Evolutionary conservation across 1,284 basidiomycete genomes (phyloP).

Genomic region (Uromyces viciae-fabae): DNA sequence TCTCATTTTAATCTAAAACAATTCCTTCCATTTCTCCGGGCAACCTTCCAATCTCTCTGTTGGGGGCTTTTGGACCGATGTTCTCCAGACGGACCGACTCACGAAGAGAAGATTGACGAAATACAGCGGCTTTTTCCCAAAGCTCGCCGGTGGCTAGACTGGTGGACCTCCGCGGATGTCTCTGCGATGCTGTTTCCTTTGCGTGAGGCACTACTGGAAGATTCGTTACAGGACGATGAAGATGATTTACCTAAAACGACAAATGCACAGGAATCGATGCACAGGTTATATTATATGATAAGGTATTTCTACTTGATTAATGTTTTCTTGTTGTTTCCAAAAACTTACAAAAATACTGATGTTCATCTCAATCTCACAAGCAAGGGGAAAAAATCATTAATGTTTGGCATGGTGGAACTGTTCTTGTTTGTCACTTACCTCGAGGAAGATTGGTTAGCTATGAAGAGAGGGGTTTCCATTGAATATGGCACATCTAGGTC

Average conservation of each 20-base stretch:
- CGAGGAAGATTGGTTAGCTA: background rate
- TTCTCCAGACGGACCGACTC: background rate
- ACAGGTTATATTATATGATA: background rate
- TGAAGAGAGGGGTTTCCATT: background rate
- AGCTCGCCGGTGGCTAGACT: slow-evolving; percentile 1
- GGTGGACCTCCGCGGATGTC: background rate
- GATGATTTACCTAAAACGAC: slow-evolving; percentile 6
- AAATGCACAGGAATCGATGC: slow-evolving; percentile 5
- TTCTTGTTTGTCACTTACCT: background rate
- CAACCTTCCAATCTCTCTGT: background rate
- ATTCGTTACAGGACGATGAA: background rate
- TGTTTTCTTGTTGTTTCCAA: background rate
- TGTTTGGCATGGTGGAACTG: background rate
- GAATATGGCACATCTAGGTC: slow-evolving; percentile 3
- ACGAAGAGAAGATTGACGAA: background rate
- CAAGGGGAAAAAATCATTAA: background rate
- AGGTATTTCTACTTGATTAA: background rate
- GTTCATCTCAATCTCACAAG: background rate
- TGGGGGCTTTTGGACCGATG: too few relatives aligned
- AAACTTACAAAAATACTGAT: background rate
- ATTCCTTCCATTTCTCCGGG: too few relatives aligned
- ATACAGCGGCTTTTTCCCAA: background rate
- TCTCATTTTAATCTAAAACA: background rate
- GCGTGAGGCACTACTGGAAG: background rate
- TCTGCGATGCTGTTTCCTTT: background rate